Percentiles rank a stretch among this genome's conserved stretches.
Evolutionary conservation across 75 land plant genomes (phyloP).

Genomic region (Adiantum capillusveneris): DNA sequence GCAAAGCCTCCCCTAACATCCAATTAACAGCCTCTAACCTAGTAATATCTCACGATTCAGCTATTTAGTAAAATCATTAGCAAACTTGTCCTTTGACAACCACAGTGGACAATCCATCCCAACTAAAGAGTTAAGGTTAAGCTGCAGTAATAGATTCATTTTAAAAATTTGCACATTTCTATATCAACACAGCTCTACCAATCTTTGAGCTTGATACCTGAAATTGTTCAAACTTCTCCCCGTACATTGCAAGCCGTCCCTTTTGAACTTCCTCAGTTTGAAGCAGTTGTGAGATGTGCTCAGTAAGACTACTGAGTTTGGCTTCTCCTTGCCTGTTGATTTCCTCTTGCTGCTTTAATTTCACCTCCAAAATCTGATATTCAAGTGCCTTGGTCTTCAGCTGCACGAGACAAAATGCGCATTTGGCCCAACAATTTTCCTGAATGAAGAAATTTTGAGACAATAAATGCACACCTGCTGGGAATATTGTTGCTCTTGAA

Average conservation of each 20-base stretch:
- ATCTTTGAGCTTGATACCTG: slow-evolving; percentile 37
- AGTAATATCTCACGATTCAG: not conserved
- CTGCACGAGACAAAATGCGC: slow-evolving; percentile 26
- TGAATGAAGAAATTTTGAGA: no score
- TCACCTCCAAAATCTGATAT: slow-evolving; percentile 80
- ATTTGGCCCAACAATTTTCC: not conserved
- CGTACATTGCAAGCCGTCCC: slow-evolving; percentile 76
- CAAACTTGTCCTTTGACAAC: no score
- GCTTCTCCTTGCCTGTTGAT: slow-evolving; percentile 61
- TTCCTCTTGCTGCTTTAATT: slow-evolving; percentile 85
- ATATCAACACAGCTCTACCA: no score
- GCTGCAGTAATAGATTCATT: no score
- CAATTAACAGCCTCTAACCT: not conserved
- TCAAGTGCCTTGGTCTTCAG: slow-evolving; percentile 82
- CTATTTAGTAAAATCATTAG: no score
- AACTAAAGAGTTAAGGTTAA: no score
- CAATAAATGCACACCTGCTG: slow-evolving; percentile 52
- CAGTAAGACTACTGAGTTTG: slow-evolving; percentile 67
- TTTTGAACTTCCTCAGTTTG: slow-evolving; percentile 80
- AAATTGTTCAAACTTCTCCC: slow-evolving; percentile 94
- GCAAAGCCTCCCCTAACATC: no score
- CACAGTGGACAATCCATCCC: no score
- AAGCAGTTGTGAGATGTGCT: slow-evolving; percentile 73
- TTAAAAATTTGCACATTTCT: not conserved
- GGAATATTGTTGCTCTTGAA: slow-evolving; percentile 68